A percentile compares a stretch with the other conserved stretches of the same genome.
These are phyloP conservation scores for Termitomyces sp. DNA, from an alignment of 768 basidiomycete genomes.

Conservation along the genomic window DNA sequence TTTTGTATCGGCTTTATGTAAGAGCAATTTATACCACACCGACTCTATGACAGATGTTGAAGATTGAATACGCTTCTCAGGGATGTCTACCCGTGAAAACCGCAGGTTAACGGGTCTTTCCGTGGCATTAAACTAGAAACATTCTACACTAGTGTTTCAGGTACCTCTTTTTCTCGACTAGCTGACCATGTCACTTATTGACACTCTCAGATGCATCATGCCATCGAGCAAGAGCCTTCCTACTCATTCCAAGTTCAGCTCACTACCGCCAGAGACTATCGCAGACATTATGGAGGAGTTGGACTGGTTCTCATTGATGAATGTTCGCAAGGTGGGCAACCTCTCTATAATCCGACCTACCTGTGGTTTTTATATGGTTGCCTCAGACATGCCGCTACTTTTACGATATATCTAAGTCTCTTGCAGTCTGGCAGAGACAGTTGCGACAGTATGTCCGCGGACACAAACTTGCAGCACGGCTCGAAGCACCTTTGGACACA, in stretches of 20 bases:
- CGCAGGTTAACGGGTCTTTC: neutral
- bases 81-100: neutral
- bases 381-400: slow-evolving; percentile 9
- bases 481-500: slow-evolving; percentile 7
- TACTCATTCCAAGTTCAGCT: neutral
- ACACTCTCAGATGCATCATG: neutral
- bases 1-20: neutral
- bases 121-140: neutral
- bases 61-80: no score
- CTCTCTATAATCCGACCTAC: neutral
- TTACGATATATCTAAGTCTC: slow-evolving; percentile 4
- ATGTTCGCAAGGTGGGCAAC: slow-evolving; percentile 8
- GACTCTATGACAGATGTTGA: no score
- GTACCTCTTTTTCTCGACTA: no score
- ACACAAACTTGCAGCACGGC: slow-evolving; percentile 1
- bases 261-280: slow-evolving; percentile 5
- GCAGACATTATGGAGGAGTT: slow-evolving; percentile 7
- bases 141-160: neutral
- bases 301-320: slow-evolving; percentile 14
- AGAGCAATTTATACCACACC: no score
- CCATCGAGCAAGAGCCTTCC: neutral
- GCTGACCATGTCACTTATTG: neutral
- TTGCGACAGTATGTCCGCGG: neutral
- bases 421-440: slow-evolving; percentile 10
- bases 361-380: neutral